Conservation (phyloP, 2,329 filamentous ascomycete species). For the Exophiala dermatitidis region DNA sequence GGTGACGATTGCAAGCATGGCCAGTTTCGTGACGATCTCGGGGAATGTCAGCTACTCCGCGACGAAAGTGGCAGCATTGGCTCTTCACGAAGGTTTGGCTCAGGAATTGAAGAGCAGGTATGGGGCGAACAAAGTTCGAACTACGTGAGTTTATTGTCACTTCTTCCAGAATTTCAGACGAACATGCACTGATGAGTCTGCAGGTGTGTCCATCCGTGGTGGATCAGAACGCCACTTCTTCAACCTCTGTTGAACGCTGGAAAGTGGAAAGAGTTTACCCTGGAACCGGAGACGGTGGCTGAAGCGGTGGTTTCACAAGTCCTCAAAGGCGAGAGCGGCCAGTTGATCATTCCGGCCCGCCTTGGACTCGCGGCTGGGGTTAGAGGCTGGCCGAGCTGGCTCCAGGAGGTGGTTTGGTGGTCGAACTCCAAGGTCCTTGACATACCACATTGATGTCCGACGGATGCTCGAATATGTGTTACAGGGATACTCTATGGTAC, state of each 20-base stretch:
- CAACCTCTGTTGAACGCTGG: conserved; percentile 28
- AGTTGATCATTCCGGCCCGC: conserved; percentile 41
- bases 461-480: too few species aligned
- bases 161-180: background rate
- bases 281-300: conserved; percentile 38
- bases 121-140: too few species aligned
- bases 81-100: background rate
- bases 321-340: conserved; percentile 43
- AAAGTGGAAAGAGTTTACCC: conserved; percentile 28
- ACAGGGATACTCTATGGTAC: too few species aligned
- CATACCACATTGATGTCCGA: too few species aligned
- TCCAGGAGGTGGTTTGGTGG: conserved; percentile 36
- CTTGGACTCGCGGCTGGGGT: conserved; percentile 16
- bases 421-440: too few species aligned
- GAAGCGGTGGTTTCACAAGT: conserved; percentile 46
- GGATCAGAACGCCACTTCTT: conserved; percentile 46
- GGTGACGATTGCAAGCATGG: background rate
- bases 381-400: conserved; percentile 39
- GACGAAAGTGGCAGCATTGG: background rate
- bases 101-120: background rate
- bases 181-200: background rate
- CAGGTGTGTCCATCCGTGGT: conserved; percentile 35
- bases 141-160: too few species aligned
- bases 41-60: background rate
- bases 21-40: background rate